Conservation (phyloP, 2,329 filamentous ascomycete species). For the Keithomyces neogunnii region DNA sequence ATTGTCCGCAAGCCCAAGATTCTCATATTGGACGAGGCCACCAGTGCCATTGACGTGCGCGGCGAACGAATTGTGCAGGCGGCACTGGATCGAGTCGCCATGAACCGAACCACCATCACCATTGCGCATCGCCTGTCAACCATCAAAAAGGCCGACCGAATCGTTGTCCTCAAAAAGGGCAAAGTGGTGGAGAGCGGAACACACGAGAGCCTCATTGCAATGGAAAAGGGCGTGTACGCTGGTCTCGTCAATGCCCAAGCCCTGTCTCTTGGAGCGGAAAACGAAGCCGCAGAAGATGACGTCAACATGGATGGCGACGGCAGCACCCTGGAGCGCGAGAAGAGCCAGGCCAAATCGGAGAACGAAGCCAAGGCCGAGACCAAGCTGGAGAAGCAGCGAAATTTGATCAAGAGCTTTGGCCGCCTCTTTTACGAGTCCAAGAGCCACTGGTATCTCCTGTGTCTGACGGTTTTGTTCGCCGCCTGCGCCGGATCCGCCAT, state of each 20-base stretch:
- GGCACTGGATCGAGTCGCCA: constrained; percentile 52
- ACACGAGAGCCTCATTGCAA: constrained; percentile 60
- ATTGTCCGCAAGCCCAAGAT: constrained; percentile 66
- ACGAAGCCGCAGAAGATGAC: constrained; percentile 25
- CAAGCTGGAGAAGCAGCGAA: constrained; percentile 25
- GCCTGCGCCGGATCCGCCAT: constrained; percentile 34
- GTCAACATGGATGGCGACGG: constrained; percentile 31
- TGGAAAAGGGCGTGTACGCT: constrained; percentile 55
- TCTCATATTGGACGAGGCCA: constrained; percentile 70
- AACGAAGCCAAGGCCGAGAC: constrained; percentile 13
- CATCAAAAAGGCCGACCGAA: constrained; percentile 69
- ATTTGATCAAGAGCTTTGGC: constrained; percentile 45
- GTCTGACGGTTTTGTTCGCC: constrained; percentile 38
- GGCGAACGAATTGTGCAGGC: constrained; percentile 55
- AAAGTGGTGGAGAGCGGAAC: constrained; percentile 65
- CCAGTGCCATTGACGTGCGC: constrained; percentile 52
- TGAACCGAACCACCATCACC: constrained; percentile 60
- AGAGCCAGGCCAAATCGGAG: constrained; percentile 34
- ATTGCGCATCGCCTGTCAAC: constrained; percentile 70
- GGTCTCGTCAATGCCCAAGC: constrained; percentile 58
- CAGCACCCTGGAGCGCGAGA: constrained; percentile 31
- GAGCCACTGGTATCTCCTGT: constrained; percentile 40
- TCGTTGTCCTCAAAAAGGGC: constrained; percentile 67
- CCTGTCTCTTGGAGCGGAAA: constrained; percentile 42
- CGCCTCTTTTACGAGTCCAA: constrained; percentile 49